Evolutionary conservation across 164 flowering plant genomes (phyloP).

Genomic region (Saururus chinensis): DNA sequence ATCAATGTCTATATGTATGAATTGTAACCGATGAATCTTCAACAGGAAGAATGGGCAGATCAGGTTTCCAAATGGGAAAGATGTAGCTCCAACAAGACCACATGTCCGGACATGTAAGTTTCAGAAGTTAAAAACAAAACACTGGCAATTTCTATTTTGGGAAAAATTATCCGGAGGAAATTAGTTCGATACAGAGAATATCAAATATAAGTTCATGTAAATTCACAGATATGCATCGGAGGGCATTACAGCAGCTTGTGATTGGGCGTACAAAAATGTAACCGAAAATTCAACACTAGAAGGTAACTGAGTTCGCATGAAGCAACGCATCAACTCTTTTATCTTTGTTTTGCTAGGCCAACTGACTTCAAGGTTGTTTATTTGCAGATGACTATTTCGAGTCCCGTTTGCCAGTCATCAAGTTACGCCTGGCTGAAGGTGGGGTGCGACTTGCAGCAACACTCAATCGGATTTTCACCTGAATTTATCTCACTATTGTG

Average conservation of each 20-base stretch:
- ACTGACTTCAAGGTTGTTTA: constrained; percentile 1
- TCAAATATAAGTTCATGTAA: neutral
- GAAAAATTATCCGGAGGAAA: neutral
- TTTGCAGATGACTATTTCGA: constrained; percentile 69
- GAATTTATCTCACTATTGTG: constrained; percentile 7
- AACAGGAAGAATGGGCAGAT: constrained; percentile 66
- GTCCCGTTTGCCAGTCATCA: constrained; percentile 49
- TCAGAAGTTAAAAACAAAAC: neutral
- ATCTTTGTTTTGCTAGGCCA: neutral
- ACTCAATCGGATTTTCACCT: constrained; percentile 63
- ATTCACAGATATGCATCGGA: constrained; percentile 77
- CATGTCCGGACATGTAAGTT: constrained; percentile 75
- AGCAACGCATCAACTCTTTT: neutral
- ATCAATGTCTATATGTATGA: neutral
- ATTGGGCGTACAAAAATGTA: constrained; percentile 71
- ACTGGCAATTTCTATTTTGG: neutral
- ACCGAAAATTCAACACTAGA: constrained; percentile 45
- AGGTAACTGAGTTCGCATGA: constrained; percentile 26
- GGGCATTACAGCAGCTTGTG: constrained; percentile 51
- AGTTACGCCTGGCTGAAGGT: constrained; percentile 58
- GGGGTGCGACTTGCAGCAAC: constrained; percentile 83
- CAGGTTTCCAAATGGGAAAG: constrained; percentile 51
- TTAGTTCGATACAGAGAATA: neutral
- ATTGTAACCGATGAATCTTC: constrained; percentile 2
- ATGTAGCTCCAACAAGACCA: constrained; percentile 32